These are phyloP conservation scores for Podospora australis DNA, from an alignment of 495 filamentous ascomycete species.

Conservation along the genomic window DNA sequence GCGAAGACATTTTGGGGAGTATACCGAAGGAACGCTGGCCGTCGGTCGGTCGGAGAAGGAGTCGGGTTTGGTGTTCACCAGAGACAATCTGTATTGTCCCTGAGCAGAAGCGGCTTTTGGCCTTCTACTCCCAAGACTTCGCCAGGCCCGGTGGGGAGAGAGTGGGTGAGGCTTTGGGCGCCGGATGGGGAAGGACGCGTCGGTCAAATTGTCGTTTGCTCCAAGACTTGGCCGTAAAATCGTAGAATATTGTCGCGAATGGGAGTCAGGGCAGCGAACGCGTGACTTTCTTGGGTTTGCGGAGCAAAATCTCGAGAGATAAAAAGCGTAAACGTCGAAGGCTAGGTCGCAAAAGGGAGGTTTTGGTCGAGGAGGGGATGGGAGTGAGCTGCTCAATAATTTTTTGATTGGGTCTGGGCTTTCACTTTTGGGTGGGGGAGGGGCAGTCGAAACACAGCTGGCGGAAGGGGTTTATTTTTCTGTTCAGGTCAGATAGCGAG, in stretches of 20 bases:
- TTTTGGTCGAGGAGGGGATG: slow-evolving; percentile 13
- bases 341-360: slow-evolving; percentile 9
- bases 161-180: not conserved
- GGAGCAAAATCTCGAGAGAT: slow-evolving; percentile 4
- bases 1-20: slow-evolving; percentile 50
- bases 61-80: too few relatives aligned
- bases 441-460: slow-evolving; percentile 7
- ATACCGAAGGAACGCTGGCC: too few relatives aligned
- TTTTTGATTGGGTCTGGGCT: slow-evolving; percentile 13
- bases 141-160: not conserved
- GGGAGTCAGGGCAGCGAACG: too few relatives aligned
- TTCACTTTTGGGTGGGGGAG: slow-evolving; percentile 12
- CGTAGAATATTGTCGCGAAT: too few relatives aligned
- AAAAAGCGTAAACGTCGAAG: too few relatives aligned
- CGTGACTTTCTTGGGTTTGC: too few relatives aligned
- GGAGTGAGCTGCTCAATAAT: slow-evolving; percentile 9
- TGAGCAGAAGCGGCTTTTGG: not conserved
- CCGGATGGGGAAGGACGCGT: not conserved
- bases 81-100: too few relatives aligned
- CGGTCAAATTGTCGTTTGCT: not conserved
- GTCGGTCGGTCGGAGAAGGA: too few relatives aligned
- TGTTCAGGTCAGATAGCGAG: not conserved
- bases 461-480: not conserved
- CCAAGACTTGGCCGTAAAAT: too few relatives aligned
- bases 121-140: not conserved